Base-by-base conservation (phyloP, 345 rosid genomes). In the Gynandropsis gynandra region DNA sequence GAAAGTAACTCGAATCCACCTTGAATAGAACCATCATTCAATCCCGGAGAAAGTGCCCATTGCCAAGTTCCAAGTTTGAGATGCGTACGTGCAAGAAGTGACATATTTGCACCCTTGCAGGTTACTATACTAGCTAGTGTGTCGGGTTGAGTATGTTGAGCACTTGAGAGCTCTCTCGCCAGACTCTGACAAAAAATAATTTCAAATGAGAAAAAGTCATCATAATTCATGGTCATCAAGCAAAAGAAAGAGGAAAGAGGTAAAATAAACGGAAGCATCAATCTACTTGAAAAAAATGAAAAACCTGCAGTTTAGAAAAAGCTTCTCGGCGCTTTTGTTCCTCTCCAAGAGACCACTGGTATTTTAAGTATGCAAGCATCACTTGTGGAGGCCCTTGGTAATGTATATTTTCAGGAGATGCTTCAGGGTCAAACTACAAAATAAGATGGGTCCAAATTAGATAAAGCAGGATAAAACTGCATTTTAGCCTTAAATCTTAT, bases 331-430 rank as follows among this genome's bases (percentile, higher is more conserved):
- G 79, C 78, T 87, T 87, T 54, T 63, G 78, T 65, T 92, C 98
- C 58, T 92, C 98, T 41, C 98, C 98, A 61, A 92, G 89, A 40
- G 97, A 87, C 98, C 98, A 92, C 45, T 85, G 98, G 57, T 85
- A 92, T 62, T 85, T 79, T 61, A 92, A 72, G 80, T 92, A 92
- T 51, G 86, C 89, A 48, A 85, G 76, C 80, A 87, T 83, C 61
- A 92, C 98, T 82, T 92, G 95, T 52, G 98, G 95, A 57, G 93
- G 95, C 42, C 95, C 97, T 52, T 78, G 86, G 69, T 78, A 87
- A 40, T 67, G 78, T 58, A 78, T 72, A 68, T 69, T 74, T 63
- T 88, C 88, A 42, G 82, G 76, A 56, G 75, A 76, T 58, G 73
- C 66, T 69, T 92, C 98, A 10, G 97, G 98, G 72, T 92, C 98